Evolutionary conservation across 768 basidiomycete genomes (phyloP).

Genomic region (Termitomyces sp.): DNA sequence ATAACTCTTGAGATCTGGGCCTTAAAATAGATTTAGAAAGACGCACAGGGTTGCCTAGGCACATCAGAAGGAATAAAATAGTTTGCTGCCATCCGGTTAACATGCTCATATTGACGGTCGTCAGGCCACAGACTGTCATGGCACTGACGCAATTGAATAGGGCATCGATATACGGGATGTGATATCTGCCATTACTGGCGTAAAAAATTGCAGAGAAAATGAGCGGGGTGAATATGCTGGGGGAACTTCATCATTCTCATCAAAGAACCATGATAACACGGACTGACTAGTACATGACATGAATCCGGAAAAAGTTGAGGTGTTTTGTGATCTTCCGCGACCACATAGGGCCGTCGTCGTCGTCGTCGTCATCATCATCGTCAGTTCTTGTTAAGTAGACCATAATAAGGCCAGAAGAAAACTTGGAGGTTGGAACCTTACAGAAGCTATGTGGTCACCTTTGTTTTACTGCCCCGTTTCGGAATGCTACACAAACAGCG

Average conservation of each 20-base stretch:
- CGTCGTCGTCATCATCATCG: conserved; percentile 8
- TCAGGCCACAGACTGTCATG: conserved; percentile 75
- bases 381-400: background rate
- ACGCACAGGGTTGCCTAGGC: conserved; percentile 67
- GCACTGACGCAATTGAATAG: conserved; percentile 76
- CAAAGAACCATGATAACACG: background rate
- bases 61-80: conserved; percentile 75
- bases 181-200: conserved; percentile 70
- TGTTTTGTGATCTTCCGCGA: conserved; percentile 34
- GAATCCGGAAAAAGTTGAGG: conserved; percentile 66
- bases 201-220: conserved; percentile 79
- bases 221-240: conserved; percentile 75
- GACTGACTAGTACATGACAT: conserved; percentile 57
- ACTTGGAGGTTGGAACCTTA: background rate
- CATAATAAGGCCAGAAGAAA: background rate
- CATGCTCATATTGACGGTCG: conserved; percentile 62
- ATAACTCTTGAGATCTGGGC: background rate
- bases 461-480: background rate
- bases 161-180: conserved; percentile 70
- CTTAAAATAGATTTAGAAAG: conserved; percentile 1
- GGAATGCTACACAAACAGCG: background rate
- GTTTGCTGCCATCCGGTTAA: conserved; percentile 69
- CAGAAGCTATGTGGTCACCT: background rate
- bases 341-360: conserved; percentile 7
- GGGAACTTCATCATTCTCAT: conserved; percentile 9